Conservation (phyloP, 129 eudicot species). For the Rutidosis leptorrhynchoides region DNA sequence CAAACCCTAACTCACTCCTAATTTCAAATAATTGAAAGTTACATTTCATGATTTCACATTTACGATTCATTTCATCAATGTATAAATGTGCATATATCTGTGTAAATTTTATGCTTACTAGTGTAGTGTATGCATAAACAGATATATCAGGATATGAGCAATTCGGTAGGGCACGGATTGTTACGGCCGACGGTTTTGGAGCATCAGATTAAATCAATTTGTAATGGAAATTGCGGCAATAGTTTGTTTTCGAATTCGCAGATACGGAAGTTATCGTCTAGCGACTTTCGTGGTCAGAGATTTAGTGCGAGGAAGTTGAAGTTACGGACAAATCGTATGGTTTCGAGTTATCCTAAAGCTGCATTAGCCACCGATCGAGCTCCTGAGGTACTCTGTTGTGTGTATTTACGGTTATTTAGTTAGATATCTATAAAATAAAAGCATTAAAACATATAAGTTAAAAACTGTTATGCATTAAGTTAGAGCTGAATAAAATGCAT, state of each 20-base stretch:
- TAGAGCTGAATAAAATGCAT: background rate
- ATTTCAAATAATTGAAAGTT: background rate
- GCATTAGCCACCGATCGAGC: constrained; percentile 63
- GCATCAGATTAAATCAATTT: constrained; percentile 54
- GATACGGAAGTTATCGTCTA: constrained; percentile 43
- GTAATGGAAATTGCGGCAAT: constrained; percentile 37
- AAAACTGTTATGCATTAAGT: background rate
- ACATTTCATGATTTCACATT: background rate
- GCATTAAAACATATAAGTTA: too few relatives aligned
- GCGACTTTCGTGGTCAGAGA: constrained; percentile 45
- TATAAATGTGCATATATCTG: constrained; percentile 11
- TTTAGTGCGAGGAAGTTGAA: constrained; percentile 33
- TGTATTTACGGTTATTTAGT: too few relatives aligned
- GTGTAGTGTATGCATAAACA: background rate
- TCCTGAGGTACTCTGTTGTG: constrained; percentile 47
- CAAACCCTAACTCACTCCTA: background rate
- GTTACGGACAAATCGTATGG: constrained; percentile 38
- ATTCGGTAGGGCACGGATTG: constrained; percentile 57
- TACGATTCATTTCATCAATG: background rate
- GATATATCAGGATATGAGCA: constrained; percentile 71
- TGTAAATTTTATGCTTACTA: background rate
- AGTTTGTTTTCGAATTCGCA: constrained; percentile 44
- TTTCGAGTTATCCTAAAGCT: constrained; percentile 42
- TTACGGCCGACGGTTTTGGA: constrained; percentile 49
- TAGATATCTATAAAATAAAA: too few relatives aligned